Conservation (phyloP, 192 early-diverging fungal genomes). For the Diversispora epigaea region DNA sequence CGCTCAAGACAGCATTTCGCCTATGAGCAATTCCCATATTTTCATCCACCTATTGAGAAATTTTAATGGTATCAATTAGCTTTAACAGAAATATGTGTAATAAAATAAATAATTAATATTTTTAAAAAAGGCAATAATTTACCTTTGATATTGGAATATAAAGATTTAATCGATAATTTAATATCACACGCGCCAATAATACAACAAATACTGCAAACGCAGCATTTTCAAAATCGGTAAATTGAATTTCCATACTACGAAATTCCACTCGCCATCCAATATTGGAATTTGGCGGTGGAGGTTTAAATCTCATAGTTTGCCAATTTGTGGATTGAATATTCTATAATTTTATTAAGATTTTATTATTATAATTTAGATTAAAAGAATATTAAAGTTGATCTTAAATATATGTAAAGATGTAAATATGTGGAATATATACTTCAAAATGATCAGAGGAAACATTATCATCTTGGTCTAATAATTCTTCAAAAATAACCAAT, state of each 20-base stretch:
- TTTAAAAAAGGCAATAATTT: slow-evolving; percentile 8
- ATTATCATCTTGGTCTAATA: slow-evolving; percentile 84
- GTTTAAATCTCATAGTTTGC: slow-evolving; percentile 99
- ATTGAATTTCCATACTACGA: slow-evolving; percentile 93
- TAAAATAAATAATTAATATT: background rate
- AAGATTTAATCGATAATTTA: slow-evolving; percentile 88
- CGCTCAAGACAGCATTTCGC: slow-evolving; percentile 74
- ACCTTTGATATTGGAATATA: slow-evolving; percentile 96
- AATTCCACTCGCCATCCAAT: slow-evolving; percentile 99
- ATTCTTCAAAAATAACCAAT: slow-evolving; percentile 90
- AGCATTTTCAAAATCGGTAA: slow-evolving; percentile 96
- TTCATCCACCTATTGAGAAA: slow-evolving; percentile 68
- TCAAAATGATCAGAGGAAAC: slow-evolving; percentile 94
- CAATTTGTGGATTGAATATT: slow-evolving; percentile 99
- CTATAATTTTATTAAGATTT: too few species aligned
- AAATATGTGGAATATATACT: slow-evolving; percentile 35
- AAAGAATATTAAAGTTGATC: too few species aligned
- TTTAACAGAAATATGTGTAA: background rate
- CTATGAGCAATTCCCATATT: slow-evolving; percentile 90
- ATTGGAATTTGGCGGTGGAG: slow-evolving; percentile 83
- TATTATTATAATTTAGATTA: too few species aligned
- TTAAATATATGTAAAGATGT: too few species aligned
- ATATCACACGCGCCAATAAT: slow-evolving; percentile 82
- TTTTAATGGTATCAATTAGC: background rate
- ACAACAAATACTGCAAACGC: slow-evolving; percentile 94